Conservation (phyloP, 1,139 yeast genomes). For the Sugiyamaella japonica region DNA sequence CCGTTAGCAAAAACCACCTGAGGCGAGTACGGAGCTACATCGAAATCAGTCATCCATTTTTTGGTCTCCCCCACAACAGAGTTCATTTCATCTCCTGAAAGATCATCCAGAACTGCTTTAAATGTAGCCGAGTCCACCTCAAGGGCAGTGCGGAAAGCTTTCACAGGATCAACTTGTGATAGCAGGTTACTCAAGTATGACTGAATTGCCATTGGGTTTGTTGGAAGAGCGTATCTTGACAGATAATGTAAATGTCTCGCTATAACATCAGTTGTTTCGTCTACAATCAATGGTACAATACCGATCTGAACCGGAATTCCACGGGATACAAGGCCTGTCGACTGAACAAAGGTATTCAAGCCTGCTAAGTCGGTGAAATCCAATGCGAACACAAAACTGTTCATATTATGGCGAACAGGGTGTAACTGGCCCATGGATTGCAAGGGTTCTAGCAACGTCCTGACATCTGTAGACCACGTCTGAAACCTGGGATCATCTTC, state of each 20-base stretch:
- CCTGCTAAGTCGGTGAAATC: conserved; percentile 56
- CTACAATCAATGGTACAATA: conserved; percentile 57
- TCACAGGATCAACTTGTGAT: conserved; percentile 26
- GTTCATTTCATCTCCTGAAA: conserved; percentile 21
- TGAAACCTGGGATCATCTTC: conserved; percentile 61
- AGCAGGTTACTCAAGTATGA: conserved; percentile 34
- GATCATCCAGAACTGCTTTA: conserved; percentile 20
- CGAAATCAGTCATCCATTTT: conserved; percentile 44
- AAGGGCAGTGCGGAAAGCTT: conserved; percentile 25
- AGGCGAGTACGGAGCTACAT: conserved; percentile 33
- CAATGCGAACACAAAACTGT: conserved; percentile 71
- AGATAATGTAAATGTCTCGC: conserved; percentile 45
- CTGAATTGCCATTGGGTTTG: conserved; percentile 31
- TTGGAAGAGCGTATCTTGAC: conserved; percentile 26
- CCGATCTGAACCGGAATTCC: conserved; percentile 83
- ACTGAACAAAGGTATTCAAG: conserved; percentile 49
- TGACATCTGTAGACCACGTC: conserved; percentile 48
- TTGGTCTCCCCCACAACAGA: conserved; percentile 30
- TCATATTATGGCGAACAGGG: conserved; percentile 68
- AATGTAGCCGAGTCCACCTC: conserved; percentile 4
- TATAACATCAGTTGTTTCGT: conserved; percentile 30
- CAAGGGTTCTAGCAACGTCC: conserved; percentile 45
- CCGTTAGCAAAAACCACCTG: conserved; percentile 76
- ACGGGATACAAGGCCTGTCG: conserved; percentile 49
- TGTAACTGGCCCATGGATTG: conserved; percentile 59